These are phyloP conservation scores for Colletotrichum navitas DNA, from an alignment of 2,329 filamentous ascomycete genomes.

Conservation along the genomic window DNA sequence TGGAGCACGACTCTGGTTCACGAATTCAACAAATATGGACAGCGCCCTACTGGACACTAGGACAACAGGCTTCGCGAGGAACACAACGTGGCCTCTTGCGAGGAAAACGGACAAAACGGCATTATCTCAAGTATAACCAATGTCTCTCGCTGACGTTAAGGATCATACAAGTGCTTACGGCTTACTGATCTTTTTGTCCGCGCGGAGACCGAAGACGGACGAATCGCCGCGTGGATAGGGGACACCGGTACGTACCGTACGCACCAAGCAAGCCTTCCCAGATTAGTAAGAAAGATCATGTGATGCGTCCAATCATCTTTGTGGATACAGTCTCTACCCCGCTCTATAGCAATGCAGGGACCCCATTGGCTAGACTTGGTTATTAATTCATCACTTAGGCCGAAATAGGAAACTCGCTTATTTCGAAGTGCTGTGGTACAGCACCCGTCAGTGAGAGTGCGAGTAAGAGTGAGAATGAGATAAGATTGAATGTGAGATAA, in stretches of 20 bases:
- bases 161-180: constrained; percentile 22
- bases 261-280: background rate
- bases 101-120: background rate
- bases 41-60: background rate
- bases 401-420: background rate
- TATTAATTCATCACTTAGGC: background rate
- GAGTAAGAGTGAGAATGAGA: no score
- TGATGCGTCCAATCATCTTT: no score
- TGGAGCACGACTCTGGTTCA: background rate
- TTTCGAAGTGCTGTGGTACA: background rate
- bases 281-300: no score
- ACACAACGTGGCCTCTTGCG: background rate
- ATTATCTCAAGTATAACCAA: background rate
- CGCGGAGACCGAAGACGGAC: constrained; percentile 39
- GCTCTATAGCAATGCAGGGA: background rate
- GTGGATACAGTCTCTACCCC: background rate
- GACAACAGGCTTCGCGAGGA: no score
- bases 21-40: background rate
- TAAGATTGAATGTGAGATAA: no score
- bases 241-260: background rate
- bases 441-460: background rate
- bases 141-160: background rate
- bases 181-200: constrained; percentile 32
- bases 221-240: background rate
- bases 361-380: background rate